Evolutionary conservation across 805 yeast genomes (phyloP).

Genomic region (Teunomyces tritomae): DNA sequence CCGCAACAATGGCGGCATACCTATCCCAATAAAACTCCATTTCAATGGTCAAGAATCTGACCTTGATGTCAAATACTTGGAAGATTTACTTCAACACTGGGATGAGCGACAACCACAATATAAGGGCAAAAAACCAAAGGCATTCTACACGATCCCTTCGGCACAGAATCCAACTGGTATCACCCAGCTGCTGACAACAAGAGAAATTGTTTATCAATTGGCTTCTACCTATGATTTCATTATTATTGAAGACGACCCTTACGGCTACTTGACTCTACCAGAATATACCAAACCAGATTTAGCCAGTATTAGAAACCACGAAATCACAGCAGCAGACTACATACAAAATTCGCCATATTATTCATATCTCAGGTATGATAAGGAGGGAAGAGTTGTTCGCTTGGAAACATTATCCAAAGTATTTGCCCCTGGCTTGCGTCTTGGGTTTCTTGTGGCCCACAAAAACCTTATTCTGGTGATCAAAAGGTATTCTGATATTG

Average conservation of each 20-base stretch:
- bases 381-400: constrained; percentile 16
- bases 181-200: constrained; percentile 14
- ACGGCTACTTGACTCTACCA: constrained; percentile 17
- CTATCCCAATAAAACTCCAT: constrained; percentile 2
- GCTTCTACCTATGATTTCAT: constrained; percentile 15
- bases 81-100: constrained; percentile 5
- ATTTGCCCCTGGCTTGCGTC: constrained; percentile 18
- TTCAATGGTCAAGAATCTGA: background rate
- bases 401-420: constrained; percentile 18
- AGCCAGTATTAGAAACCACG: background rate
- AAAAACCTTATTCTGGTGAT: constrained; percentile 13
- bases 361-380: constrained; percentile 15
- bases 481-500: constrained; percentile 12
- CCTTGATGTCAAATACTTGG: constrained; percentile 5
- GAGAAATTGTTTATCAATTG: constrained; percentile 13
- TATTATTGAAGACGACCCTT: constrained; percentile 20
- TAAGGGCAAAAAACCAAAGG: constrained; percentile 7
- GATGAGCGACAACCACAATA: constrained; percentile 1
- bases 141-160: constrained; percentile 16
- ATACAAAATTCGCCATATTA: constrained; percentile 12
- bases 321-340: constrained; percentile 10
- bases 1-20: constrained; percentile 3
- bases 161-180: constrained; percentile 20
- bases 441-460: constrained; percentile 19
- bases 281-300: constrained; percentile 9